These are phyloP conservation scores for Nakazawaea pomicola DNA, from an alignment of 805 yeast genomes.

Conservation along the genomic window DNA sequence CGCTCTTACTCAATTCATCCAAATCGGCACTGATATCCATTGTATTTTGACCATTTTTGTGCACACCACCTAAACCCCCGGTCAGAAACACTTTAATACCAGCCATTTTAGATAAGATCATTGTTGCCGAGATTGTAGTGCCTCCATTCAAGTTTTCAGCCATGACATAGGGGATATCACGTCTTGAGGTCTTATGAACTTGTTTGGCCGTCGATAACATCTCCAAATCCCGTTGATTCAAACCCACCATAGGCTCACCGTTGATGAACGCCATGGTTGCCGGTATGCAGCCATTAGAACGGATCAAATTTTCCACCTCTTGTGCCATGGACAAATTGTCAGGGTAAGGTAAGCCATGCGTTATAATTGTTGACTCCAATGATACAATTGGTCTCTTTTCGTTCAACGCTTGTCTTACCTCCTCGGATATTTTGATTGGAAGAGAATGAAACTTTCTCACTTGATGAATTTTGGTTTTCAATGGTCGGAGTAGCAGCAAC, in stretches of 20 bases:
- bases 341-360: slow-evolving; percentile 88
- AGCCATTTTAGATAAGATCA: slow-evolving; percentile 71
- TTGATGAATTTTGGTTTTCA: neutral
- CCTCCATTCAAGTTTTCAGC: slow-evolving; percentile 68
- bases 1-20: slow-evolving; percentile 77
- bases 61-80: slow-evolving; percentile 93
- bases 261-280: slow-evolving; percentile 78
- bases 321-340: slow-evolving; percentile 68
- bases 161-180: slow-evolving; percentile 75
- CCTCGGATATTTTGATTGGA: slow-evolving; percentile 24
- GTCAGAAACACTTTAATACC: slow-evolving; percentile 87
- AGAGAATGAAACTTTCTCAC: slow-evolving; percentile 1
- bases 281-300: slow-evolving; percentile 66
- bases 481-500: neutral
- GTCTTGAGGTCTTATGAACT: slow-evolving; percentile 64
- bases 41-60: slow-evolving; percentile 66
- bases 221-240: slow-evolving; percentile 41
- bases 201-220: slow-evolving; percentile 34
- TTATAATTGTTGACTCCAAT: slow-evolving; percentile 79
- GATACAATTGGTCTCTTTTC: slow-evolving; percentile 69
- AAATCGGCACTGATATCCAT: slow-evolving; percentile 86
- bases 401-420: slow-evolving; percentile 56
- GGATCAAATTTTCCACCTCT: slow-evolving; percentile 56
- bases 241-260: slow-evolving; percentile 72
- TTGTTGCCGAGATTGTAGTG: slow-evolving; percentile 85